phyloP scores from a whole-genome alignment of 495 filamentous ascomycete genomes.

The Penicillium dipodomyicola region DNA sequence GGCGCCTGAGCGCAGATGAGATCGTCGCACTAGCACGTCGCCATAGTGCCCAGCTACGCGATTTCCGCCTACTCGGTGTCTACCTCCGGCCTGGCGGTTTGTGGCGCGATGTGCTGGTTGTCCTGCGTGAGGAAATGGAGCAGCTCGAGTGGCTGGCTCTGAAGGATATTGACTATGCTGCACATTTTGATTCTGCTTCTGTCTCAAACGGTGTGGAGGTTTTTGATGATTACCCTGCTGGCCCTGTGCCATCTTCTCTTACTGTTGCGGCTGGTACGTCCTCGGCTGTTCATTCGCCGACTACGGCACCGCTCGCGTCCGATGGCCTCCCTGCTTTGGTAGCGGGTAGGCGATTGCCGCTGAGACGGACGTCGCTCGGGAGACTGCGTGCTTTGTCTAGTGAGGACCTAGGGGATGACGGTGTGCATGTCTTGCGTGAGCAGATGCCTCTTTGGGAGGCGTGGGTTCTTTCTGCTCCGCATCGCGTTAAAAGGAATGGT shows the following conservation, averaged over 20 bases:
- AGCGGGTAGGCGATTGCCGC: slow-evolving; percentile 20
- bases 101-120: slow-evolving; percentile 60
- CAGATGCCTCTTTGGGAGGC: slow-evolving; percentile 63
- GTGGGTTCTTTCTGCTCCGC: slow-evolving; percentile 52
- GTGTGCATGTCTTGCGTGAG: slow-evolving; percentile 45
- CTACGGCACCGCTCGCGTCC: neutral
- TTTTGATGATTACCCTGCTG: slow-evolving; percentile 13
- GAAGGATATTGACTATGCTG: slow-evolving; percentile 59
- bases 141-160: slow-evolving; percentile 59
- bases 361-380: slow-evolving; percentile 25
- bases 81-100: slow-evolving; percentile 55
- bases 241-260: slow-evolving; percentile 11
- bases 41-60: slow-evolving; percentile 54
- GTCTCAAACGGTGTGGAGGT: slow-evolving; percentile 29
- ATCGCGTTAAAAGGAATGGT: slow-evolving; percentile 7
- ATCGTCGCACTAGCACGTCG: slow-evolving; percentile 56
- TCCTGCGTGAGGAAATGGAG: slow-evolving; percentile 58
- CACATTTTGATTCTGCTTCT: slow-evolving; percentile 47
- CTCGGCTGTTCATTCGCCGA: neutral
- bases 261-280: slow-evolving; percentile 18
- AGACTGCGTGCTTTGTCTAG: slow-evolving; percentile 28
- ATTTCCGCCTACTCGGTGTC: slow-evolving; percentile 57
- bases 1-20: slow-evolving; percentile 59
- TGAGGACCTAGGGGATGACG: slow-evolving; percentile 60
- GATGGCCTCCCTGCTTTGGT: neutral